A percentile compares a stretch with the other conserved stretches of the same genome.
These are phyloP conservation scores for Trichophyton schoenleinii DNA, from an alignment of 2,329 filamentous ascomycete genomes.

Conservation along the genomic window DNA sequence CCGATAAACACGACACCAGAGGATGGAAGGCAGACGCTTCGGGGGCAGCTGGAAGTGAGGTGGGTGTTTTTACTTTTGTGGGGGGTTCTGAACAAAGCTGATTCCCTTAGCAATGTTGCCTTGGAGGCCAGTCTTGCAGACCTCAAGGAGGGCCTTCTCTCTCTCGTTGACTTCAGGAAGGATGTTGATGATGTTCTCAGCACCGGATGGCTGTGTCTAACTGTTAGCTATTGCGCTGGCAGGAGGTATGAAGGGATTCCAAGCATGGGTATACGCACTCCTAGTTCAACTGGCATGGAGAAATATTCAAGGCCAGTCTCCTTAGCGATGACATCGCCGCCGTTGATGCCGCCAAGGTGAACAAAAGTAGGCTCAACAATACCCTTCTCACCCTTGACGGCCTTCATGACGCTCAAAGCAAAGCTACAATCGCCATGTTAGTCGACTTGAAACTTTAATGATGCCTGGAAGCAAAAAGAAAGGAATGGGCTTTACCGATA, in stretches of 20 bases:
- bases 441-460: slow-evolving; percentile 13
- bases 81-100: slow-evolving; percentile 74
- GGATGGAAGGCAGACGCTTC: background rate
- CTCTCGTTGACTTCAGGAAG: slow-evolving; percentile 65
- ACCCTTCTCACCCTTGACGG: slow-evolving; percentile 75
- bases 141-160: slow-evolving; percentile 77
- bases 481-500: slow-evolving; percentile 51
- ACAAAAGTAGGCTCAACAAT: slow-evolving; percentile 92
- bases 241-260: slow-evolving; percentile 1
- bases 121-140: slow-evolving; percentile 64
- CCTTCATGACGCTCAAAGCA: slow-evolving; percentile 86
- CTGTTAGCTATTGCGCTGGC: slow-evolving; percentile 18
- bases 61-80: slow-evolving; percentile 61
- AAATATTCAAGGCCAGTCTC: slow-evolving; percentile 83
- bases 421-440: slow-evolving; percentile 45
- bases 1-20: slow-evolving; percentile 7
- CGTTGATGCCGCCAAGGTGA: slow-evolving; percentile 80
- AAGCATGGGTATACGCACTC: slow-evolving; percentile 49
- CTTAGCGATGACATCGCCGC: slow-evolving; percentile 75
- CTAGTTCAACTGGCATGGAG: slow-evolving; percentile 89
- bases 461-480: slow-evolving; percentile 8
- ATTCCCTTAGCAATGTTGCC: slow-evolving; percentile 92
- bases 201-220: slow-evolving; percentile 57
- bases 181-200: slow-evolving; percentile 71
- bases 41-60: background rate